phyloP scores from a whole-genome alignment of 2,329 filamentous ascomycete species.

The Lecanicillium sp. region DNA sequence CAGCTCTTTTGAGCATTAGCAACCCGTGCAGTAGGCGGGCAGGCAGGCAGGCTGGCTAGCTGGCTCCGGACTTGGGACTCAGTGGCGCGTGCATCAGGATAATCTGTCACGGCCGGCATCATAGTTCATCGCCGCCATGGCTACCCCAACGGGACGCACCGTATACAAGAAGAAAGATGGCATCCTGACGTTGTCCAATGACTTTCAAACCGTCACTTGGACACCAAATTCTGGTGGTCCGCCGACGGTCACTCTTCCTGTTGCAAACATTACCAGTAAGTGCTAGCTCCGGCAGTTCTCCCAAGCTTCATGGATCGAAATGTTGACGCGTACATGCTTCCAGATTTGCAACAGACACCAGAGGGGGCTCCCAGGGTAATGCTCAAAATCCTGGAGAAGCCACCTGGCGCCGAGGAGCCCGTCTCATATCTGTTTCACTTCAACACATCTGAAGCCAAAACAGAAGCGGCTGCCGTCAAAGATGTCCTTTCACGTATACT shows the following conservation, averaged over 20 bases:
- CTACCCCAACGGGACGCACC: conserved; percentile 56
- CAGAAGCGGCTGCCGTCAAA: conserved; percentile 79
- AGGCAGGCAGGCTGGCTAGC: no score
- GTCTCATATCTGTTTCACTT: conserved; percentile 82
- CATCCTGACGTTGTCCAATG: conserved; percentile 64
- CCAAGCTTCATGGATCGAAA: no score
- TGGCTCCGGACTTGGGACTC: no score
- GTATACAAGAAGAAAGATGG: conserved; percentile 97
- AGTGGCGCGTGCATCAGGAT: no score
- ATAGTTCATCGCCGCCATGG: conserved; percentile 36
- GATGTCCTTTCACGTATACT: conserved; percentile 74
- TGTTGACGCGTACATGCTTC: conserved; percentile 5
- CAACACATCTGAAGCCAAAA: conserved; percentile 69
- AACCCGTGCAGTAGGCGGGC: no score
- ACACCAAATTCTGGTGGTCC: conserved; percentile 59
- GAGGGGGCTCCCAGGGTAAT: conserved; percentile 84
- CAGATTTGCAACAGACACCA: conserved; percentile 92
- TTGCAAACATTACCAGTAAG: conserved; percentile 78
- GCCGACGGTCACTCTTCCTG: conserved; percentile 59
- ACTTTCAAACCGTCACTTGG: conserved; percentile 74
- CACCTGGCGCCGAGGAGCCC: conserved; percentile 48
- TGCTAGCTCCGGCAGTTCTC: no score
- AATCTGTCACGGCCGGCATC: no score
- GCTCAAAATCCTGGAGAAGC: conserved; percentile 80
- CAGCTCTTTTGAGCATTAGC: neutral